Base-by-base conservation (phyloP, 2,329 filamentous ascomycete genomes). In the Diaporthe sp. region DNA sequence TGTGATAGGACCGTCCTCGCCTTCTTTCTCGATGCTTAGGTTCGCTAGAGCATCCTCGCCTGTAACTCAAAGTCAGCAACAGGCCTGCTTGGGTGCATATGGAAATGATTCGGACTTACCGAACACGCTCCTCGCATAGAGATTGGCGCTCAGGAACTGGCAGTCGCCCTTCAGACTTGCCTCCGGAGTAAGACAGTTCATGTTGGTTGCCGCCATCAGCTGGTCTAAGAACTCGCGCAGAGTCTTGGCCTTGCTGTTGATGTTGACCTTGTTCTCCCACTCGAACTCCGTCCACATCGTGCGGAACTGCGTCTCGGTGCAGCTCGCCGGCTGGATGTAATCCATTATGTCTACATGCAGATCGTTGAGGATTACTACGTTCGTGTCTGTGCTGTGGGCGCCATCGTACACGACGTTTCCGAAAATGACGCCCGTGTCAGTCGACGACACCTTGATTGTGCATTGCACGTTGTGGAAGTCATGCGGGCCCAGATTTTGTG, bases 201-300 rank as follows among this genome's bases (percentile, higher is more conserved):
- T 99, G 86, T 99, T 98, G 72, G 97, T 99, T 84, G 94, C 96
- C 77, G 95, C 95, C 97, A 98, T 98, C 76, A 99, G 88, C 83
- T 98, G 94, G 80, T 95, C 93, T 78, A 99, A 87, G 91, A 99
- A 99, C 28, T 97, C 95, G 68, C 96, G 92, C 77, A 99, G 89
- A 39, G 92, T 94, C 88, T 96, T 98, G 79, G 95, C 95, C 89
- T 98, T 98, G 78, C 95, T 97, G 86, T 98, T 98, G 87, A 99
- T 98, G 87, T 99, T 99, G 85, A 99, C 96, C 91, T 99, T 99
- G 88, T 99, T 99, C 89, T 99, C 97, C 97, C 97, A 99, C 84
- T 99, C 97, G 79, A 99, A 99, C 83, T 99, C 97, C 51, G 97
- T 99, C 97, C 97, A 99, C 97, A 99, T 99, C n/a, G 95, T 98